These are phyloP conservation scores for Helicostylum pulchrum DNA, from an alignment of 192 early-diverging fungal genomes.

Conservation along the genomic window DNA sequence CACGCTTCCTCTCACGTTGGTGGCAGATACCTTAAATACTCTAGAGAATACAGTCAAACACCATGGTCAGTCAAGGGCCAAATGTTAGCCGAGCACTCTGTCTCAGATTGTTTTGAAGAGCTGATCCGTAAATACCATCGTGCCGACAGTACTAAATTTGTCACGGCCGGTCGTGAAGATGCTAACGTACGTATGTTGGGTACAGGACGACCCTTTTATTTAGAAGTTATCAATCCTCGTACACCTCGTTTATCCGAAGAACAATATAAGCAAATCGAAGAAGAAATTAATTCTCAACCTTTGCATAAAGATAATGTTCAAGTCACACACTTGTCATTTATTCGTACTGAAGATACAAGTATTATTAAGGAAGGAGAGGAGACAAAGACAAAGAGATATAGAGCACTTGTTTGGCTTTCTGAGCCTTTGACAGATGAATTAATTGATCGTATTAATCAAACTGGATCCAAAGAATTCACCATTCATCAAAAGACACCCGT, in stretches of 20 bases:
- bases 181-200: constrained; percentile 94
- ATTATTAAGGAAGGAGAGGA: constrained; percentile 77
- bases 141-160: constrained; percentile 73
- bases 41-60: constrained; percentile 79
- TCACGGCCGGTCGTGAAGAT: constrained; percentile 87
- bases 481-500: constrained; percentile 70
- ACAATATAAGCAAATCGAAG: constrained; percentile 46
- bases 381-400: constrained; percentile 65
- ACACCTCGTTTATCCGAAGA: constrained; percentile 35
- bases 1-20: constrained; percentile 61
- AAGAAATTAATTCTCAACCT: constrained; percentile 28
- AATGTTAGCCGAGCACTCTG: constrained; percentile 67
- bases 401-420: constrained; percentile 69
- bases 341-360: constrained; percentile 48
- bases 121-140: constrained; percentile 53
- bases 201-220: constrained; percentile 86
- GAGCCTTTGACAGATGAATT: constrained; percentile 46
- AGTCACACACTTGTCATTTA: constrained; percentile 45
- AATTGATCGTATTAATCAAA: constrained; percentile 51
- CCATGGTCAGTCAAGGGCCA: constrained; percentile 75
- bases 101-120: constrained; percentile 74
- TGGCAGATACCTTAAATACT: constrained; percentile 70
- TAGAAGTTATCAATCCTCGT: constrained; percentile 82
- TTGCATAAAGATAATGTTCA: constrained; percentile 51
- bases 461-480: constrained; percentile 43